Evolutionary conservation across 2,329 filamentous ascomycete genomes (phyloP).

Genomic region (Pseudocercospora fijiensis): DNA sequence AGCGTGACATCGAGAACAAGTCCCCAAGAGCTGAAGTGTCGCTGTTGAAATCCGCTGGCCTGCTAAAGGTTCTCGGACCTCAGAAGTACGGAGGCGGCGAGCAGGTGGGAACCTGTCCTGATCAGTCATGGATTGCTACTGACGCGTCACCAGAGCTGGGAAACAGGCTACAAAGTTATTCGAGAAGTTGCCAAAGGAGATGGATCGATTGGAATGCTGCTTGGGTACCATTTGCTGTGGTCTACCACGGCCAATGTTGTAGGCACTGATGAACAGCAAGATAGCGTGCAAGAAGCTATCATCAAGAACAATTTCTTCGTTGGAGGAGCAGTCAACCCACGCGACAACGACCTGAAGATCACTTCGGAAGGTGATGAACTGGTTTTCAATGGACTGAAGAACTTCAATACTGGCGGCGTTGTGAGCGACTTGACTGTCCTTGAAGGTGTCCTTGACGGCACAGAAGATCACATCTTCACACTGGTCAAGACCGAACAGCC

Average conservation of each 20-base stretch:
- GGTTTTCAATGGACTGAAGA: slow-evolving; percentile 62
- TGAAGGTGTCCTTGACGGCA: slow-evolving; percentile 61
- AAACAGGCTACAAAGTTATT: slow-evolving; percentile 58
- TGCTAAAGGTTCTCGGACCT: slow-evolving; percentile 53
- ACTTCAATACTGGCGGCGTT: slow-evolving; percentile 67
- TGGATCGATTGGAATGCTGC: slow-evolving; percentile 64
- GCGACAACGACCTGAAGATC: slow-evolving; percentile 61
- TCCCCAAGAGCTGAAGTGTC: slow-evolving; percentile 53
- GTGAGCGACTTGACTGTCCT: slow-evolving; percentile 65
- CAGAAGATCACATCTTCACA: slow-evolving; percentile 62
- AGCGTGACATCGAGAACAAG: slow-evolving; percentile 54
- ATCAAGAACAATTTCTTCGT: slow-evolving; percentile 65
- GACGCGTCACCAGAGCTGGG: slow-evolving; percentile 45
- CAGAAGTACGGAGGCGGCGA: slow-evolving; percentile 55
- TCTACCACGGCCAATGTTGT: slow-evolving; percentile 61
- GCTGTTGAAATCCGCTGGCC: slow-evolving; percentile 53
- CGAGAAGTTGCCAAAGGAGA: slow-evolving; percentile 64
- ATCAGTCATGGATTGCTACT: background rate
- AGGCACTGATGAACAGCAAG: slow-evolving; percentile 60
- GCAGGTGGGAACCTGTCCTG: slow-evolving; percentile 18
- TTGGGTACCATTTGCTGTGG: slow-evolving; percentile 66
- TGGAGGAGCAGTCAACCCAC: slow-evolving; percentile 64
- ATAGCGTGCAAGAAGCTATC: slow-evolving; percentile 57
- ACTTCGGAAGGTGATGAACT: slow-evolving; percentile 55
- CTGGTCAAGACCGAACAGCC: slow-evolving; percentile 58